A percentile compares a stretch with the other conserved stretches of the same genome.
phyloP scores from a whole-genome alignment of 306 rosid genomes.

The Alnus glutinosa region DNA sequence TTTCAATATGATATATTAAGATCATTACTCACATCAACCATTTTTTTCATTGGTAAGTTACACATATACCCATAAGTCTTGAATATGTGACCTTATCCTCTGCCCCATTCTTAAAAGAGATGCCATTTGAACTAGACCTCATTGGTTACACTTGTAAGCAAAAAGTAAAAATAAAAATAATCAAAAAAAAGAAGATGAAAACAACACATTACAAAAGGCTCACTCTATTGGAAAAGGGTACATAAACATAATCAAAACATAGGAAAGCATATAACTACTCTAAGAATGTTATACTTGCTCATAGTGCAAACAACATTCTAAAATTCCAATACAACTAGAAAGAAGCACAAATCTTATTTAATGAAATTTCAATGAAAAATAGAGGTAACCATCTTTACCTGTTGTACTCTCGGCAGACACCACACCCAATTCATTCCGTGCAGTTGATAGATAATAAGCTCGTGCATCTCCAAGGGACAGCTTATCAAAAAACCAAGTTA shows the following conservation, averaged over 20 bases:
- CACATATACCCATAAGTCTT: no score
- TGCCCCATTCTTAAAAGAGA: not conserved
- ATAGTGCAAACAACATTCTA: not conserved
- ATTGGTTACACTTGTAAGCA: not conserved
- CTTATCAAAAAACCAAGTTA: slow-evolving; percentile 40
- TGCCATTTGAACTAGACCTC: not conserved
- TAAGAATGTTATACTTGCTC: not conserved
- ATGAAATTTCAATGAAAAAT: not conserved
- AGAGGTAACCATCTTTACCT: slow-evolving; percentile 46
- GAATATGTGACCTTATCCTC: not conserved
- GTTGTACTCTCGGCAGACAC: slow-evolving; percentile 86
- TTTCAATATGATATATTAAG: not conserved
- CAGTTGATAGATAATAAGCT: slow-evolving; percentile 85
- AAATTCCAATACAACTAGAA: not conserved
- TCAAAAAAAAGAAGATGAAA: not conserved
- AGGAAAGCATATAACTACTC: not conserved
- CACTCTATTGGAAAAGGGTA: not conserved
- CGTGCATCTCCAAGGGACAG: slow-evolving; percentile 94
- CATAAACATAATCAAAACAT: not conserved
- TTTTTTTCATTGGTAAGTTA: no score
- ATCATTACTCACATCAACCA: not conserved
- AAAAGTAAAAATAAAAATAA: not conserved
- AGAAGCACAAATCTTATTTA: not conserved
- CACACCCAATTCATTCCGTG: slow-evolving; percentile 89
- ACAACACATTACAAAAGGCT: not conserved